Conservation (phyloP, 2,329 filamentous ascomycete genomes). For the Elsinoe necatrix region DNA sequence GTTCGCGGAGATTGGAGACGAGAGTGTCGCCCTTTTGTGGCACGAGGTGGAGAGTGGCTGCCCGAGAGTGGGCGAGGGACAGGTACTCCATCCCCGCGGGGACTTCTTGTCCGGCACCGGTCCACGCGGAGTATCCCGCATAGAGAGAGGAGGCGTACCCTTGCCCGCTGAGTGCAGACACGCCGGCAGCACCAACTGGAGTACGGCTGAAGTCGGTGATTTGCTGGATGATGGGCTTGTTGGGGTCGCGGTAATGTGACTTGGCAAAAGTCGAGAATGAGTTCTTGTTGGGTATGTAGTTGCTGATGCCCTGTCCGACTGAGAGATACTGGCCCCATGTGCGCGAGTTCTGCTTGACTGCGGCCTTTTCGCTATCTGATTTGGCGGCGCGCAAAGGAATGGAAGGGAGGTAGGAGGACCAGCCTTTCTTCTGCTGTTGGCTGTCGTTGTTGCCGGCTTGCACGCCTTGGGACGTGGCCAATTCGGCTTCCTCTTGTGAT, state of each 20-base stretch:
- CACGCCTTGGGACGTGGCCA: conserved; percentile 22
- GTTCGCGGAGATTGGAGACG: conserved; percentile 39
- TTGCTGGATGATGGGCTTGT: conserved; percentile 43
- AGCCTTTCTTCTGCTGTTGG: conserved; percentile 14
- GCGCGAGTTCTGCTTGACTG: conserved; percentile 29
- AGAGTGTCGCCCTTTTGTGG: conserved; percentile 36
- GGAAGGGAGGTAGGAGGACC: conserved; percentile 18
- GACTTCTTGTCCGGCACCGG: neutral
- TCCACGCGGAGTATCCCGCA: conserved; percentile 42
- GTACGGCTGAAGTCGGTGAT: conserved; percentile 44
- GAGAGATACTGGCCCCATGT: conserved; percentile 42
- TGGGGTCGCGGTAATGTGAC: conserved; percentile 37
- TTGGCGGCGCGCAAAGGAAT: conserved; percentile 17
- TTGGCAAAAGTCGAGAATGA: conserved; percentile 36
- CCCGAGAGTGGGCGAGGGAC: conserved; percentile 38
- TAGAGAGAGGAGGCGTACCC: conserved; percentile 42
- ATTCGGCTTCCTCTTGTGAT: conserved; percentile 30
- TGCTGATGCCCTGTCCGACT: conserved; percentile 40
- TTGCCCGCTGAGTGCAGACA: conserved; percentile 36
- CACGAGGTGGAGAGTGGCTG: conserved; percentile 34
- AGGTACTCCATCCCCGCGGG: conserved; percentile 22
- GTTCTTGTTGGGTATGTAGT: conserved; percentile 38
- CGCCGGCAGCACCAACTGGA: conserved; percentile 42
- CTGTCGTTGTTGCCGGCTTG: conserved; percentile 17
- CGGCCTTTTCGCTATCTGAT: conserved; percentile 23